phyloP scores from a whole-genome alignment of 345 rosid genomes.

The Heritiera fomes region DNA sequence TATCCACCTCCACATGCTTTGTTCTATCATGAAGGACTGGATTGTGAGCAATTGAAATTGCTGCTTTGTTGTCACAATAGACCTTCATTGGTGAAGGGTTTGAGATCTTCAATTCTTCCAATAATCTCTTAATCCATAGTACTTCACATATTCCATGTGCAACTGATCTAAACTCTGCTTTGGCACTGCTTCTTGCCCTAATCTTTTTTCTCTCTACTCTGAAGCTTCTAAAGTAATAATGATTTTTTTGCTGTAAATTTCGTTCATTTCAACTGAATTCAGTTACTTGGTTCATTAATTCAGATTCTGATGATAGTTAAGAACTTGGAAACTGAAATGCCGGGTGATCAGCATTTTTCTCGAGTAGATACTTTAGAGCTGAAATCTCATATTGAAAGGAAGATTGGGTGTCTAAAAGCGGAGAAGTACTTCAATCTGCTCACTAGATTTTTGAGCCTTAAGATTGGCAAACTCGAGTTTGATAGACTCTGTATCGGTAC shows the following conservation, averaged over 20 bases:
- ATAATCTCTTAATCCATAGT: too few relatives aligned
- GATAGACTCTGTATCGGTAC: conserved; percentile 48
- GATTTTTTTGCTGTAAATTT: background rate
- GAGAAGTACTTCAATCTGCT: conserved; percentile 56
- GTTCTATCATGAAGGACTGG: too few relatives aligned
- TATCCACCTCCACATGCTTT: too few relatives aligned
- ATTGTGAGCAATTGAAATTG: too few relatives aligned
- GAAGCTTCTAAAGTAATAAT: background rate
- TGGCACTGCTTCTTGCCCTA: conserved; percentile 18
- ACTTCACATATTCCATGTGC: too few relatives aligned
- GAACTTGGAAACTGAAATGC: conserved; percentile 36
- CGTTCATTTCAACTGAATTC: background rate
- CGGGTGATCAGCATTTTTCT: conserved; percentile 41
- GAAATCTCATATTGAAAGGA: conserved; percentile 50
- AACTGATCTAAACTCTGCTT: too few relatives aligned
- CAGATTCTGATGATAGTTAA: background rate
- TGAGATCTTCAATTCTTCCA: too few relatives aligned
- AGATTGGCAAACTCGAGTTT: conserved; percentile 55
- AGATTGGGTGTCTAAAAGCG: conserved; percentile 57
- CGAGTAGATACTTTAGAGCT: conserved; percentile 55
- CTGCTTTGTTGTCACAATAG: too few relatives aligned
- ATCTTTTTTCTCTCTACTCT: background rate
- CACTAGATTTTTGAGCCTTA: conserved; percentile 44
- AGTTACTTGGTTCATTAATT: background rate
- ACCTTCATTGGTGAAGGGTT: too few relatives aligned